phyloP scores from a whole-genome alignment of 1,284 basidiomycete genomes.

The Chondrostereum purpureum region DNA sequence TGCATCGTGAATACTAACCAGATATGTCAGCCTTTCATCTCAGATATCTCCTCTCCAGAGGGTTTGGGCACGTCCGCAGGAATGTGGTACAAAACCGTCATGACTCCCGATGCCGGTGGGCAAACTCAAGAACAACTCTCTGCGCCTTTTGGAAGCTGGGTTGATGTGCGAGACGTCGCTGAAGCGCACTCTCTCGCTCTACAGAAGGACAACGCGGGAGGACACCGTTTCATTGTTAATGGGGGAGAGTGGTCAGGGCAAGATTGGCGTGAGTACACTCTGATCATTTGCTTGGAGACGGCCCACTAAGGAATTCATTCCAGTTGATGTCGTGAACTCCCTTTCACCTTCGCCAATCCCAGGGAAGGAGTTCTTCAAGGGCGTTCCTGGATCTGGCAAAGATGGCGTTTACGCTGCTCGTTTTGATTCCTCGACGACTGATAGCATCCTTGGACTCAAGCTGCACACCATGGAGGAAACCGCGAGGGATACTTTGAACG shows the following conservation, averaged over 20 bases:
- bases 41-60: slow-evolving; percentile 17
- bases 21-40: slow-evolving; percentile 28
- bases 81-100: slow-evolving; percentile 20
- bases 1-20: slow-evolving; percentile 19
- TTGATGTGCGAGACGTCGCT: slow-evolving; percentile 61
- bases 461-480: slow-evolving; percentile 35
- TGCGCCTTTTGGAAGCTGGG: slow-evolving; percentile 20
- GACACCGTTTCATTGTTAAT: slow-evolving; percentile 50
- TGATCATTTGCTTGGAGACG: background rate
- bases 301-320: slow-evolving; percentile 3
- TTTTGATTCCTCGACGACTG: slow-evolving; percentile 29
- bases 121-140: slow-evolving; percentile 11
- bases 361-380: slow-evolving; percentile 20
- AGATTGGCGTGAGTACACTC: slow-evolving; percentile 23
- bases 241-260: slow-evolving; percentile 27
- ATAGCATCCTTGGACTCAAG: slow-evolving; percentile 38
- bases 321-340: slow-evolving; percentile 25
- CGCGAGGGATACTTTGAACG: slow-evolving; percentile 32
- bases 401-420: slow-evolving; percentile 20
- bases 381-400: slow-evolving; percentile 24
- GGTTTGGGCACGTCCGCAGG: slow-evolving; percentile 22
- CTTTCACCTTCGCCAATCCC: slow-evolving; percentile 20
- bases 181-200: slow-evolving; percentile 52
- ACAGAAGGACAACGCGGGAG: slow-evolving; percentile 46
- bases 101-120: slow-evolving; percentile 12